Conservation (phyloP, 2,329 filamentous ascomycete species). For the Apiospora saccharicola region DNA sequence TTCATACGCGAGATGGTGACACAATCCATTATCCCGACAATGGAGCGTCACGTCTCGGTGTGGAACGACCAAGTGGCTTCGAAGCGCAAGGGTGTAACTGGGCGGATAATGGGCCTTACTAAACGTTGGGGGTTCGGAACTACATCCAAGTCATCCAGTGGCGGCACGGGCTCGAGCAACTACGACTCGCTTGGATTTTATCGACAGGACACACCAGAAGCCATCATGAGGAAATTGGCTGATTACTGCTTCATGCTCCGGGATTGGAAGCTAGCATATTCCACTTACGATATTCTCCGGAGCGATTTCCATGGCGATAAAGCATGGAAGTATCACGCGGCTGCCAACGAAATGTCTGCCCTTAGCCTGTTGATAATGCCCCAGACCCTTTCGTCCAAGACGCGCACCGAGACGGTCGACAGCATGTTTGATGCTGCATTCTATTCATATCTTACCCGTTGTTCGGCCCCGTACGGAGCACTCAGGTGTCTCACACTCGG, state of each 20-base stretch:
- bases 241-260: conserved; percentile 97
- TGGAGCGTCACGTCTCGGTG: conserved; percentile 88
- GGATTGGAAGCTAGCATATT: conserved; percentile 92
- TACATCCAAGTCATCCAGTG: conserved; percentile 66
- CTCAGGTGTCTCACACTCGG: conserved; percentile 78
- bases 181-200: conserved; percentile 88
- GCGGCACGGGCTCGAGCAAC: conserved; percentile 64
- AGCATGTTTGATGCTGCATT: conserved; percentile 88
- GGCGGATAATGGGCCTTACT: conserved; percentile 92
- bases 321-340: conserved; percentile 95
- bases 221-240: conserved; percentile 89
- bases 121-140: conserved; percentile 88
- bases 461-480: conserved; percentile 79
- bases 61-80: conserved; percentile 99
- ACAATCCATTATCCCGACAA: conserved; percentile 92
- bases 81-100: conserved; percentile 83
- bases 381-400: conserved; percentile 74
- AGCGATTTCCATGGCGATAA: conserved; percentile 94
- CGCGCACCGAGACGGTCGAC: conserved; percentile 81
- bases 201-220: conserved; percentile 82
- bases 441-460: conserved; percentile 92
- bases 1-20: conserved; percentile 95
- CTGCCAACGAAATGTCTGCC: conserved; percentile 93
- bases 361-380: conserved; percentile 82
- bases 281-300: conserved; percentile 88